phyloP scores from a whole-genome alignment of 1,139 yeast genomes.

The Protomyces lactucae-debilis region DNA sequence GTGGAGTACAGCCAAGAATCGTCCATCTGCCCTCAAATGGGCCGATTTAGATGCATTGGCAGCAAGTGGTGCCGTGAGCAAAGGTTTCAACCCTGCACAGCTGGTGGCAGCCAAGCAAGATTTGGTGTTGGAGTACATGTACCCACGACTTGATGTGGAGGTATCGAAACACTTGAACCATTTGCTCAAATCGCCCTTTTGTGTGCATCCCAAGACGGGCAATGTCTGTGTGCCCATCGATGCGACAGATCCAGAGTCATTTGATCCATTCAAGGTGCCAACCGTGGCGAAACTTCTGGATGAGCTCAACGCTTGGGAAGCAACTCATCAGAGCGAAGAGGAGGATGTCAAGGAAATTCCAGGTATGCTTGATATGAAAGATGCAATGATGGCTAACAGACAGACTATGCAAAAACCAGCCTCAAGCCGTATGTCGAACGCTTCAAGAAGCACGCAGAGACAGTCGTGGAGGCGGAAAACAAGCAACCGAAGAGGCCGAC shows the following conservation, averaged over 20 bases:
- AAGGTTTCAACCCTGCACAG: constrained; percentile 38
- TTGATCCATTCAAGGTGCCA: constrained; percentile 79
- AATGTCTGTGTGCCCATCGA: constrained; percentile 94
- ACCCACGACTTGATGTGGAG: constrained; percentile 89
- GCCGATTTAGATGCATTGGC: constrained; percentile 66
- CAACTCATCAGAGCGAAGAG: constrained; percentile 42
- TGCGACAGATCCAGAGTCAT: constrained; percentile 50
- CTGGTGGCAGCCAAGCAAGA: constrained; percentile 76
- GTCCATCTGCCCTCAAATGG: constrained; percentile 65
- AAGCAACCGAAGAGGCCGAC: constrained; percentile 42
- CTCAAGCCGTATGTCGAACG: constrained; percentile 69
- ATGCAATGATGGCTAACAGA: constrained; percentile 25
- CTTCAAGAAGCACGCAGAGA: constrained; percentile 60
- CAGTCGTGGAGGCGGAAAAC: constrained; percentile 54
- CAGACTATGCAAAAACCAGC: constrained; percentile 62
- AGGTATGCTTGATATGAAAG: constrained; percentile 2
- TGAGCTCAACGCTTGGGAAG: constrained; percentile 48
- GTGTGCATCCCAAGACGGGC: constrained; percentile 97
- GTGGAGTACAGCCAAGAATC: constrained; percentile 50
- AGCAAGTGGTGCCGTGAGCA: constrained; percentile 45
- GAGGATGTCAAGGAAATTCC: constrained; percentile 37
- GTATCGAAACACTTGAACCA: constrained; percentile 88
- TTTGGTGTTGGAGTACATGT: constrained; percentile 69
- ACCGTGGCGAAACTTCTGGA: constrained; percentile 58
- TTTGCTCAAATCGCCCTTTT: constrained; percentile 93